phyloP scores from a whole-genome alignment of 345 rosid genomes.

The Xanthoceras sorbifolium region DNA sequence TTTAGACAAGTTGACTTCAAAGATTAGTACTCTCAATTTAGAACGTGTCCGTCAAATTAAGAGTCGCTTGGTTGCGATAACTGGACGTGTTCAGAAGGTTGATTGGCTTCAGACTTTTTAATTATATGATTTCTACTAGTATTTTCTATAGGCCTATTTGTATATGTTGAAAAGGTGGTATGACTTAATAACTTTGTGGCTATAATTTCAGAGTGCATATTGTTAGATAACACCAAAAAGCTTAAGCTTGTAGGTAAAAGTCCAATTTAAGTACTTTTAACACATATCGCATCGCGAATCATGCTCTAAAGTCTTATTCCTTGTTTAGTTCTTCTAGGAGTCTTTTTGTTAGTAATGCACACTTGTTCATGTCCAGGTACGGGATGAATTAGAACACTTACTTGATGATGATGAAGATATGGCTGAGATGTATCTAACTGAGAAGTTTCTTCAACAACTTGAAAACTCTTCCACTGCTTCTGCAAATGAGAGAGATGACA shows the following conservation, averaged over 20 bases:
- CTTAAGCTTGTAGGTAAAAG: neutral
- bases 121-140: neutral
- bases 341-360: neutral
- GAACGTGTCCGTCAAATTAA: conserved; percentile 73
- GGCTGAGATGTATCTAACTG: conserved; percentile 98
- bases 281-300: neutral
- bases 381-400: conserved; percentile 90
- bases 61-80: conserved; percentile 69
- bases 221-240: neutral
- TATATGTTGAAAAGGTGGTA: neutral
- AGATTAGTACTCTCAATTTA: conserved; percentile 71
- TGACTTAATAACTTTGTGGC: conserved; percentile 3
- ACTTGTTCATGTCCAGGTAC: conserved; percentile 48
- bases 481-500: conserved; percentile 52
- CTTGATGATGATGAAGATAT: conserved; percentile 97
- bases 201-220: conserved; percentile 8
- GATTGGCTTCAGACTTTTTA: neutral
- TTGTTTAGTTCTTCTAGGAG: neutral
- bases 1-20: conserved; percentile 68
- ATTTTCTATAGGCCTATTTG: neutral
- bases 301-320: conserved; percentile 11
- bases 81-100: conserved; percentile 78
- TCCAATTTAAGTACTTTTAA: neutral
- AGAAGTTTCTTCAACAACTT: conserved; percentile 62
- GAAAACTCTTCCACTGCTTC: conserved; percentile 68